Evolutionary conservation across 257 asterid genomes (phyloP).

Genomic region (Anisodus acutangulus): DNA sequence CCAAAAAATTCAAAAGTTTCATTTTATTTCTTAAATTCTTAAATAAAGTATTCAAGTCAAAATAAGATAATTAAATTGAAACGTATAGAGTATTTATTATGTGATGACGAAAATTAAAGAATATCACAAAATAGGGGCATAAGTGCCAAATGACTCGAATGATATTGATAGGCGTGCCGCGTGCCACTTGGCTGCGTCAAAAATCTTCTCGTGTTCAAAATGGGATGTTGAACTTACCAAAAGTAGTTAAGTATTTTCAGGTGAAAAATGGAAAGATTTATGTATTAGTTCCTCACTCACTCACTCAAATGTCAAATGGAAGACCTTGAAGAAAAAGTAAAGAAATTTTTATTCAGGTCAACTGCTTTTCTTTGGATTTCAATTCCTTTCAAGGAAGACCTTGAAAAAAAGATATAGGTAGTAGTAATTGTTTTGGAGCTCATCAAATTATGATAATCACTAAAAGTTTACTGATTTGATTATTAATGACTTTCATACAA

Average conservation of each 20-base stretch:
- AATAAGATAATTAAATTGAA: too few relatives aligned
- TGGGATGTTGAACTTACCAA: neutral
- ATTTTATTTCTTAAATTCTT: too few relatives aligned
- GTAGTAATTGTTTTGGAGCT: neutral
- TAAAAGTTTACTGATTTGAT: too few relatives aligned
- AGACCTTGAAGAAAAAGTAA: neutral
- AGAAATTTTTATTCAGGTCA: neutral
- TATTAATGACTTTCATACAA: too few relatives aligned
- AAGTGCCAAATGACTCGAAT: too few relatives aligned
- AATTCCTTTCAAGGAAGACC: neutral
- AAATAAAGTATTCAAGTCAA: too few relatives aligned
- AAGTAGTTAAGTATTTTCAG: neutral
- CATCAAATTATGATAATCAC: neutral
- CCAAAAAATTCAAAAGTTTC: too few relatives aligned
- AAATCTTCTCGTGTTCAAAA: neutral
- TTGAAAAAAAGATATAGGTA: neutral
- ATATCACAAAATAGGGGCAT: too few relatives aligned
- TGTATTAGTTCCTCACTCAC: neutral
- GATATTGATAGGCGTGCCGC: too few relatives aligned
- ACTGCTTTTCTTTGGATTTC: neutral
- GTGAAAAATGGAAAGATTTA: neutral
- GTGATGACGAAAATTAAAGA: too few relatives aligned
- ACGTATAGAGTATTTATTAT: too few relatives aligned
- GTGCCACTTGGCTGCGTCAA: neutral
- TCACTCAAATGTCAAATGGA: neutral